Evolutionary conservation across 805 yeast genomes (phyloP), one percentile per base, ranked within the genome.

Genomic region (Sugiyamaella lignohabitans): DNA sequence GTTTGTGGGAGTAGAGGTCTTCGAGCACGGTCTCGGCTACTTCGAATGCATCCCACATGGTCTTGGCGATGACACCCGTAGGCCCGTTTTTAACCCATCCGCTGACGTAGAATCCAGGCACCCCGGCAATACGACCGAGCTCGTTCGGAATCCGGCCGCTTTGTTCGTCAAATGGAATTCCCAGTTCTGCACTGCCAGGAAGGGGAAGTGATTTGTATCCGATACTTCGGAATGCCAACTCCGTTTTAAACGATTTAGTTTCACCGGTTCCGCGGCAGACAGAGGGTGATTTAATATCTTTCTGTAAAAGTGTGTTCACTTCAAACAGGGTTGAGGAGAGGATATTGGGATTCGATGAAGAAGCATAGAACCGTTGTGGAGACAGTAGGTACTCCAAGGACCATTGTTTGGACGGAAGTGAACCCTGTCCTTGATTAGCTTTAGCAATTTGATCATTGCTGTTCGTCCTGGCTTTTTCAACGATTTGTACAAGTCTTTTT

Each of bases 51-150:
- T 84, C 88, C 74, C 82, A 75, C 83, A 91, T 85, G 0, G 98
- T 87, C 11, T 86, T 74, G 16, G 95, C 94, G 53, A 93, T 93
- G 2, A 87, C 94, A 1, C 98, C 98, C 23, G 75, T 75, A 5
- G 95, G 84, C 1, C 95, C 95, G 43, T 76, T 80, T 47, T 84
- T 79, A 40, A 88, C 81, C 98, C 98, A 93, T 0, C 98, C 98
- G 5, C 88, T 70, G 2, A 85, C 80, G 56, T 88, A 91, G 49
- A 87, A 66, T 0, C 87, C 83, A 0, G 54, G 43, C 1, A 53
- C 48, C 14, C 11, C 11, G 8, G 8, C 11, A 0, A 74, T 74
- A 35, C 75, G 64, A 1, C 81, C 83, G 19, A 70, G 60, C 1
- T 55, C 50, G 48, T 75, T 79, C 1, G 69, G 64, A 10, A 79